Percentiles rank a stretch among this genome's conserved stretches.
Conservation (phyloP, 2,329 filamentous ascomycete species). For the Aplosporella prunicola region DNA sequence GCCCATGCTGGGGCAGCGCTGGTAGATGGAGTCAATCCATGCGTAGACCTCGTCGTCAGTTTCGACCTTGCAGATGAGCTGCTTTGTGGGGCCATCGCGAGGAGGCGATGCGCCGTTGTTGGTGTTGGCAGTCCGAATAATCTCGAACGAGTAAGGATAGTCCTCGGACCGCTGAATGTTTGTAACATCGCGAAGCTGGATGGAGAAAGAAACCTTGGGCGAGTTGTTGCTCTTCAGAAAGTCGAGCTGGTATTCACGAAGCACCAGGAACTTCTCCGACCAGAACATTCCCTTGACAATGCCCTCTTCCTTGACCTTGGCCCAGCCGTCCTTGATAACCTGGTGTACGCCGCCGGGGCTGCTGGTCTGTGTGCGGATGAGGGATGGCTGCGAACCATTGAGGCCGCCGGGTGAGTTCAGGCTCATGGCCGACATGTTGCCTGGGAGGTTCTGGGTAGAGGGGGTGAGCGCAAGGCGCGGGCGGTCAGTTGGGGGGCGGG, state of each 20-base stretch:
- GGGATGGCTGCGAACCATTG: conserved; percentile 29
- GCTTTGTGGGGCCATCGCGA: conserved; percentile 70
- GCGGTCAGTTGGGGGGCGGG: conserved; percentile 75
- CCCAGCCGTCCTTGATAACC: conserved; percentile 57
- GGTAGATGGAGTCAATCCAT: conserved; percentile 98
- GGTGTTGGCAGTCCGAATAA: conserved; percentile 64
- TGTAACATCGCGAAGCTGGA: conserved; percentile 77
- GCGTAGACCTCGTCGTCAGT: conserved; percentile 95
- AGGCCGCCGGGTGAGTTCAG: conserved; percentile 49
- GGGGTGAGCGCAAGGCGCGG: conserved; percentile 74
- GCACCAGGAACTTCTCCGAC: conserved; percentile 86
- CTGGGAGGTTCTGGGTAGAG: conserved; percentile 59
- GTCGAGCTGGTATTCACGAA: conserved; percentile 86
- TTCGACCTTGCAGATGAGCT: conserved; percentile 87
- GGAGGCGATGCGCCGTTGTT: conserved; percentile 54
- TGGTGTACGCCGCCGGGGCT: conserved; percentile 31
- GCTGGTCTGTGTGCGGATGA: conserved; percentile 28
- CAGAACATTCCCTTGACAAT: conserved; percentile 71
- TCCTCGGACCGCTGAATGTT: conserved; percentile 87
- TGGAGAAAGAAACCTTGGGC: conserved; percentile 70
- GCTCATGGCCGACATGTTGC: conserved; percentile 70
- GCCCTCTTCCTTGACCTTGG: conserved; percentile 83
- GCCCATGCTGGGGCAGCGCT: conserved; percentile 92
- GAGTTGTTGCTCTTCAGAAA: conserved; percentile 88
- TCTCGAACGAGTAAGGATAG: conserved; percentile 86